Evolutionary conservation across 257 asterid genomes (phyloP), one percentile per base, ranked within the genome.

Genomic region (Nicotiana paniculata): DNA sequence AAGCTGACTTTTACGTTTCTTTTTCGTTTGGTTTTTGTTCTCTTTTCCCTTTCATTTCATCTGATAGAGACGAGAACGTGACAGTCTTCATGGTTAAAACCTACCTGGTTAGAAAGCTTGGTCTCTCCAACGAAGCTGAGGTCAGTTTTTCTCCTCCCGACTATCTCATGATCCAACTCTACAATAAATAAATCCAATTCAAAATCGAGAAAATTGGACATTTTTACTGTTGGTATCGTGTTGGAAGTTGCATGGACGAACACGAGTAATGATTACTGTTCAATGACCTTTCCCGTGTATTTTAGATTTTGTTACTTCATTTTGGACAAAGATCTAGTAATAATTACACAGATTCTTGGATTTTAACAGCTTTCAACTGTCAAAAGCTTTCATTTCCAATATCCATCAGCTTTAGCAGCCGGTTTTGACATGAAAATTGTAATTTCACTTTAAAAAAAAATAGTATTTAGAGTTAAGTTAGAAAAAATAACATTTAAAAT

Each of bases 41-140:
- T 58, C 17, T 54, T 67, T 15, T 33, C 68, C 55, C 55, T 57
- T 57, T 57, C 18, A 6, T 55, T 69, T 39, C 61, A 53, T 65
- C n/a, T 30, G 3, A 84, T 70, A 84, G 86, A 72, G 80, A 80
- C 48, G 77, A 72, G 77, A 84, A 84, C 61, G 77, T 84, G 81
- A 84, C 86, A 62, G 83, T 84, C 77, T 80, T 79, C 77, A 62
- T 84, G 86, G 84, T 84, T 67, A 84, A 84, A 82, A 80, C 84
- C 48, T 84, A 84, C 77, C 86, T 84, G 51, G 81, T 84, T 55
- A 61, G 69, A 72, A 84, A 84, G 51, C 86, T 84, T 70, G 84
- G 84, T 21, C 86, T 84, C 78, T 80, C 77, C 86, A 80, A 62
- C 54, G 69, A 84, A 74, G 58, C 67, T 63, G 81, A 84, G 86